Base-by-base conservation (phyloP, 768 basidiomycete species). In the Auriscalpium microsporum region DNA sequence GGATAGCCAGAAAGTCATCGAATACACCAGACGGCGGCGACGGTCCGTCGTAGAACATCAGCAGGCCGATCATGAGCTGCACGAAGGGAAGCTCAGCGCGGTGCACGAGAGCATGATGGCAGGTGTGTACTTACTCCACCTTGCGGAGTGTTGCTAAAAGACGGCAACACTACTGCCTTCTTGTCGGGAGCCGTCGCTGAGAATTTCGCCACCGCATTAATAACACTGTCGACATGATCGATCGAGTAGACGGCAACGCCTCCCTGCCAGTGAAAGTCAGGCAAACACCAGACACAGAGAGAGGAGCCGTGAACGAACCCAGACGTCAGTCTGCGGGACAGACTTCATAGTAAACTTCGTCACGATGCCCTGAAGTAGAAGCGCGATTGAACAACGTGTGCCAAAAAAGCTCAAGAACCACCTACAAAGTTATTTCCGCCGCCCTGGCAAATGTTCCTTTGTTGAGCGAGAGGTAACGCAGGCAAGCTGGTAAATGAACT, bases 11-110 rank as follows among this genome's bases (percentile, higher is more conserved):
- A 36, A 64, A 54, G 21, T 59, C 62, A 1, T 63, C 62, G 35
- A 64, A 63, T 2, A 57, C 28, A 10, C 58, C 59, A 2, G 21
- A 48, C 3, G 59, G 53, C n/a, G 59, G 57, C 4, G 50, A 51
- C 1, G 63, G 62, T 0, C 48, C 62, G 36, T 64, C 59, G 44
- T 64, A 64, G 35, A 60, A 64, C 10, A 60, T 10, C 14, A 52
- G 35, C 36, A 52, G 11, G 17, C 16, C 13, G 36, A 34, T 37
- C 11, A 34, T 42, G 17, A 40, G 1, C 21, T 23, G 4, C 7
- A 28, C 28, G 13, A 13, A 38, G 52, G 17, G 37, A 21, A 42
- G 10, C 4, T 52, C 14, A 52, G 17, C 10, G 17, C 10, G 40
- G 23, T 9, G 8, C 14, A 40, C 10, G 19, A 37, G 23, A 52